A percentile compares a stretch with the other conserved stretches of the same genome.
Conservation (phyloP, 495 filamentous ascomycete genomes). For the Aspergillus saccharolyticus region DNA sequence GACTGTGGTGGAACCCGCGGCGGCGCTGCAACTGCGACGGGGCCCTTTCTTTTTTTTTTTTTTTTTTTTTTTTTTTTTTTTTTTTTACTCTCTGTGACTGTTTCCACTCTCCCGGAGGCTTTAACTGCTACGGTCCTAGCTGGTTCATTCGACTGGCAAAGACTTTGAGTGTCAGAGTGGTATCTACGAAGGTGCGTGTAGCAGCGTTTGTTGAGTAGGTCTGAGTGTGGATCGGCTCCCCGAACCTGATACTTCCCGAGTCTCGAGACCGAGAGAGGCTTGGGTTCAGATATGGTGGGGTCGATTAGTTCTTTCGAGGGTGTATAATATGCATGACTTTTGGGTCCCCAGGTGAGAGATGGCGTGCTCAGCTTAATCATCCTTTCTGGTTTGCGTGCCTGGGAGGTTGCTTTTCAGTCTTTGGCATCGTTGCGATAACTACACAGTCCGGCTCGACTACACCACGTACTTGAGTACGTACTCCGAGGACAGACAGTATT, state of each 20-base stretch:
- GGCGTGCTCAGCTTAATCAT: constrained; percentile 1
- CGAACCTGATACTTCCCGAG: constrained; percentile 3
- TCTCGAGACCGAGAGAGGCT: not conserved
- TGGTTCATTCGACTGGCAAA: not conserved
- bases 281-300: not conserved
- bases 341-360: not conserved
- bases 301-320: no score
- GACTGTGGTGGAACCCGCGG: no score
- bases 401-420: not conserved
- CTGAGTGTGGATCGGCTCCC: not conserved
- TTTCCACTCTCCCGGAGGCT: no score
- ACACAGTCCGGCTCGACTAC: not conserved
- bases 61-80: no score
- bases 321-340: not conserved
- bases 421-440: not conserved
- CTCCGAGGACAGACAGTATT: not conserved
- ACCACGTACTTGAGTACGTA: no score
- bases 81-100: no score
- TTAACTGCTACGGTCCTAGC: not conserved
- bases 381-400: not conserved
- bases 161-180: no score
- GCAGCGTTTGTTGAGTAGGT: no score
- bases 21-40: not conserved
- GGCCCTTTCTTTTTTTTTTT: not conserved
- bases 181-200: no score